A percentile compares a stretch with the other conserved stretches of the same genome.
These are phyloP conservation scores for Scytalidium sp. DNA, from an alignment of 2,329 filamentous ascomycete species.

Conservation along the genomic window DNA sequence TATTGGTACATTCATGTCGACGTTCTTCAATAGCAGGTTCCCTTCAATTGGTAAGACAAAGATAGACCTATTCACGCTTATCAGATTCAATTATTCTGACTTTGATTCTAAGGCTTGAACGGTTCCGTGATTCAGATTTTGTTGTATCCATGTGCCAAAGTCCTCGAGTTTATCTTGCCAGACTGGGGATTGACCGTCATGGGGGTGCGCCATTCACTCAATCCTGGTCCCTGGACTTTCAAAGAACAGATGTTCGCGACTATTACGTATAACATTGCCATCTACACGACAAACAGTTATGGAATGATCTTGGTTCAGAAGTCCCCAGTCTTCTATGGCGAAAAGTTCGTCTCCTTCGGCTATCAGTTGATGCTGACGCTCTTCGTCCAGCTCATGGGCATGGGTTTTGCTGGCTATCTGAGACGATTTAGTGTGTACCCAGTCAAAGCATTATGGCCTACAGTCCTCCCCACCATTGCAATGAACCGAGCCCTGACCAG, in stretches of 20 bases:
- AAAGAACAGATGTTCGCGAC: conserved; percentile 20
- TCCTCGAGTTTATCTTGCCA: conserved; percentile 38
- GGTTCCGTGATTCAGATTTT: conserved; percentile 34
- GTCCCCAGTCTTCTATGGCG: conserved; percentile 36
- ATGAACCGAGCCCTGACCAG: conserved; percentile 13
- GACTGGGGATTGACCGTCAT: conserved; percentile 41
- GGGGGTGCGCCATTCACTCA: conserved; percentile 28
- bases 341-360: conserved; percentile 35
- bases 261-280: conserved; percentile 14
- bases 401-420: conserved; percentile 15
- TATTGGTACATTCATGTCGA: conserved; percentile 37
- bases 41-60: conserved; percentile 32
- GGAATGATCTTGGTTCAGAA: conserved; percentile 15
- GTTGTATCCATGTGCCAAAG: conserved; percentile 40
- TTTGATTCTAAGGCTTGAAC: conserved; percentile 6
- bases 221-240: conserved; percentile 14
- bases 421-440: conserved; percentile 16
- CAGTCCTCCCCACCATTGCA: conserved; percentile 11
- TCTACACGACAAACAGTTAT: conserved; percentile 13
- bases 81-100: conserved; percentile 4
- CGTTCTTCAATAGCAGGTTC: conserved; percentile 39
- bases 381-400: conserved; percentile 16
- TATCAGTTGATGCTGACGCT: conserved; percentile 35
- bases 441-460: conserved; percentile 13
- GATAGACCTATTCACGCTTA: background rate